phyloP scores from a whole-genome alignment of 106 monocot genomes.

The Iris macrosiphon region DNA sequence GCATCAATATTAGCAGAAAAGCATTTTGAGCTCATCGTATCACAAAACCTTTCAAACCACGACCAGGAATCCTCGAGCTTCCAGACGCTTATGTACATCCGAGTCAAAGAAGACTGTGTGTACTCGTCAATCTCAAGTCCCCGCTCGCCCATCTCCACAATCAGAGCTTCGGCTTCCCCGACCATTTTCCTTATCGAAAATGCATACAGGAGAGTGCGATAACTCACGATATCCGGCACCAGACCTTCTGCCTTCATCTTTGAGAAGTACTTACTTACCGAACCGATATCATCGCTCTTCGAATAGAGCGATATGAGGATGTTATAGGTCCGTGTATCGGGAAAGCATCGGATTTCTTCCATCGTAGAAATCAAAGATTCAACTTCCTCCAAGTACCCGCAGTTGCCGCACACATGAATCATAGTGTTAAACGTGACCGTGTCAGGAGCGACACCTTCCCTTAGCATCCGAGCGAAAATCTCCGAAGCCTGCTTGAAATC shows the following conservation, averaged over 20 bases:
- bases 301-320: conserved; percentile 72
- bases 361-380: conserved; percentile 44
- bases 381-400: conserved; percentile 55
- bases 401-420: conserved; percentile 69
- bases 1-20: conserved; percentile 94
- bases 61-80: conserved; percentile 65
- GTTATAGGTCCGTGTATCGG: conserved; percentile 76
- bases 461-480: conserved; percentile 67
- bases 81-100: conserved; percentile 62
- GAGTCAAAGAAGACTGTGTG: conserved; percentile 77
- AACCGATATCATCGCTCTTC: conserved; percentile 46
- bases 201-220: conserved; percentile 80
- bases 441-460: conserved; percentile 60
- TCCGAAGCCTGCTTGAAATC: conserved; percentile 58
- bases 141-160: conserved; percentile 59
- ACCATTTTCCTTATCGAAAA: conserved; percentile 79
- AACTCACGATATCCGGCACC: conserved; percentile 70
- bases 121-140: conserved; percentile 82
- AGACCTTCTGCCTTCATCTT: conserved; percentile 62
- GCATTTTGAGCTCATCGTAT: conserved; percentile 70
- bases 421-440: conserved; percentile 85
- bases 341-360: conserved; percentile 44
- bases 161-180: conserved; percentile 52
- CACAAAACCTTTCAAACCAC: conserved; percentile 71
- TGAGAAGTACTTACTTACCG: conserved; percentile 46